Base-by-base conservation (phyloP, 1,284 basidiomycete species). In the Mycena citricolor region DNA sequence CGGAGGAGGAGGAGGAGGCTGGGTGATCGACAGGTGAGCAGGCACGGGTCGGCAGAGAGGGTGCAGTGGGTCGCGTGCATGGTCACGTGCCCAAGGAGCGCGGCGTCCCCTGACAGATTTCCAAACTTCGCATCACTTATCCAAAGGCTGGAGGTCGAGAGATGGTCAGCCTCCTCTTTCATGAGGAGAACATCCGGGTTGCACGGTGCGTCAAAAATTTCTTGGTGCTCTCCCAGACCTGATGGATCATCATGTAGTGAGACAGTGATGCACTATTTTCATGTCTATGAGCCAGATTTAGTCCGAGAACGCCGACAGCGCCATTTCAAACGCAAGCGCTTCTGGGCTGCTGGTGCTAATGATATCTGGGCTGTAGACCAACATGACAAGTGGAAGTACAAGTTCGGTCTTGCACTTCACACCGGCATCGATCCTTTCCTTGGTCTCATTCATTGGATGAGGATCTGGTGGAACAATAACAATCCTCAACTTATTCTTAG, bases 381-480 rank as follows among this genome's bases (percentile, higher is more conserved):
- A 13, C 51, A 48, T 39, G 67, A 73, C 43, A 73, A 73, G 44
- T 73, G 68, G 69, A 36, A 55, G 21, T 39, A 53, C 10, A 32
- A 51, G 2, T 73, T 67, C 49, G 63, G 65, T 0, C 54, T 73
- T 0, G 60, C 36, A 33, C 41, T 73, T 0, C 71, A 74, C 49
- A 43, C 54, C 21, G 51, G 62, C 1, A 37, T 66, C 5, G 68
- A 74, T 30, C 61, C 65, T 5, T 65, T 57, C 40, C 26, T 57
- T 19, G 64, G 67, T 1, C 21, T 31, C 0, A 55, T 66, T 12
- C 25, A 56, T 3, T 74, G 69, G 67, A 24, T 66, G 24, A 63
- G 59, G 28, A 56, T 69, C 8, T 73, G 67, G 71, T 72, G 66
- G 67, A 68, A 56, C 1, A 71, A 73, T 32, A 47, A 35, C 0